These are phyloP conservation scores for Clonostachys byssicola DNA, from an alignment of 2,329 filamentous ascomycete genomes.

Conservation along the genomic window DNA sequence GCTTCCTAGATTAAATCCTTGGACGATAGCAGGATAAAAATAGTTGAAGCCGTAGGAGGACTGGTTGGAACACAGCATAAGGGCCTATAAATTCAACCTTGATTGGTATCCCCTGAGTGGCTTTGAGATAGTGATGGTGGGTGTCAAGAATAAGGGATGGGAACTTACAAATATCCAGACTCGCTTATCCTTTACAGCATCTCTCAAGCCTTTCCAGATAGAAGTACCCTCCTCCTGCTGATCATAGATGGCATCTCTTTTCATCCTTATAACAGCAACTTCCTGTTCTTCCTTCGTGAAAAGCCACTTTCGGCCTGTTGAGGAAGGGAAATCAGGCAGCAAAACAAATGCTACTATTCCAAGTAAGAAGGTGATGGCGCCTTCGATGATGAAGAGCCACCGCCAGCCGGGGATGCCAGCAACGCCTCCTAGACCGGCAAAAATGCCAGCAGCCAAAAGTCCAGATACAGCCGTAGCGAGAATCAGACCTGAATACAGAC, in stretches of 20 bases:
- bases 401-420: slow-evolving; percentile 55
- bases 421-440: slow-evolving; percentile 22
- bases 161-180: slow-evolving; percentile 14
- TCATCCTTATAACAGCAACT: slow-evolving; percentile 6
- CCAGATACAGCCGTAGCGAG: slow-evolving; percentile 12
- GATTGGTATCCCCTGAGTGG: not conserved
- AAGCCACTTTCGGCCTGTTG: slow-evolving; percentile 6
- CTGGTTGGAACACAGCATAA: slow-evolving; percentile 7
- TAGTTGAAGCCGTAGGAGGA: slow-evolving; percentile 7
- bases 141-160: not conserved
- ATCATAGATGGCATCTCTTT: slow-evolving; percentile 12
- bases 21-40: slow-evolving; percentile 14
- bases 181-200: slow-evolving; percentile 12
- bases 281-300: slow-evolving; percentile 4
- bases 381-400: slow-evolving; percentile 65
- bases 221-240: slow-evolving; percentile 6
- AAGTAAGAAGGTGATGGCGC: slow-evolving; percentile 24
- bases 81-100: slow-evolving; percentile 14
- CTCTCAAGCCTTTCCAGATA: slow-evolving; percentile 10
- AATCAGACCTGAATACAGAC: slow-evolving; percentile 13
- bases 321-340: slow-evolving; percentile 9
- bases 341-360: slow-evolving; percentile 8
- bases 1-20: slow-evolving; percentile 13
- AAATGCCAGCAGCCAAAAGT: slow-evolving; percentile 17
- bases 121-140: too few species aligned